Evolutionary conservation across 2,329 filamentous ascomycete species (phyloP), one percentile per base, ranked within the genome.

Genomic region (Cladosporium oxysporum): DNA sequence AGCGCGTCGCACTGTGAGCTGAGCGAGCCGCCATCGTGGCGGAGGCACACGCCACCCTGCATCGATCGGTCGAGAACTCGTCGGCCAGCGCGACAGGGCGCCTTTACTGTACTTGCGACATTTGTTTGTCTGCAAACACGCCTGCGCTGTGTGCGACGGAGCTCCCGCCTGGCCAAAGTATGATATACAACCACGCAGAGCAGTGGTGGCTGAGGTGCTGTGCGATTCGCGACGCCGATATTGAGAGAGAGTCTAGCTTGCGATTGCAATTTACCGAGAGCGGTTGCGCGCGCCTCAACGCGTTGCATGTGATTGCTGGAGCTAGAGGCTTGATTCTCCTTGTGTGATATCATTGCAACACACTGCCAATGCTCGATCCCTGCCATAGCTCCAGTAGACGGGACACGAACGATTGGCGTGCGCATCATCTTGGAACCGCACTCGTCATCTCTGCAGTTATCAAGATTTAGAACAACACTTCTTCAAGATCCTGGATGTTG

Each of bases 21-120:
- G 35, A 29, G 26, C 58, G 35, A 47, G 58, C 41, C 58, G 41
- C 50, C 58, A 61, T 29, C 31, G 58, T 59, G 58, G 58, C 58
- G 37, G 58, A 59, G 35, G 26, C 58, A 59, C n/a, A 37, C 23
- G 23, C 41, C 16, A 44, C 28, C 44, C 26, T 49, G 35, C 58
- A 49, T 49, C 28, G 58, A 61, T 50, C 58, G 44, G 58, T 61
- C 37, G 58, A 61, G 58, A 61, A 47, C 58, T 21, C 26, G 41
- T 50, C 58, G 58, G 58, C 41, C 58, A 35, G 44, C 58, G 58
- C 58, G 58, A 61, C 58, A 23, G 29, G 12, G 57, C 35, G 58
- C 52, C 44, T 6, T 23, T 41, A 6, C n/a, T 57, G 14, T 57
- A 47, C 35, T 21, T 47, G 58, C 58, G 23, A 59, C 58, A 31